phyloP scores from a whole-genome alignment of 768 basidiomycete species.

The Hericium erinaceus region DNA sequence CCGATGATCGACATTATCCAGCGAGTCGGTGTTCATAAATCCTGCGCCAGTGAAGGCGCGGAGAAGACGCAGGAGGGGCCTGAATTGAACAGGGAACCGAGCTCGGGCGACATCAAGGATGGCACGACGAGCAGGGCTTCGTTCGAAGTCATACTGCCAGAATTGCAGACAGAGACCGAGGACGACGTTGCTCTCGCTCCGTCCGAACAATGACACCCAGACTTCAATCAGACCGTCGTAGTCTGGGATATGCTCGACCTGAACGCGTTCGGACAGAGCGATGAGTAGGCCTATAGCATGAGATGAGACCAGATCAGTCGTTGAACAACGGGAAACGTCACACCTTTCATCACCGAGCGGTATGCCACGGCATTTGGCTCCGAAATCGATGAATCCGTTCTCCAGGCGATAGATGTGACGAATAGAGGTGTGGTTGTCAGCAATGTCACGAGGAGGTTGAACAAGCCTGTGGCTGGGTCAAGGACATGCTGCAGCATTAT shows the following conservation, averaged over 20 bases:
- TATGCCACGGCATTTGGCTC: slow-evolving; percentile 74
- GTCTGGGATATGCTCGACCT: slow-evolving; percentile 69
- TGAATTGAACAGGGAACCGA: slow-evolving; percentile 75
- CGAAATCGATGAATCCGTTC: slow-evolving; percentile 54
- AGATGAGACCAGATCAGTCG: not conserved
- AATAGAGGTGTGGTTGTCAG: slow-evolving; percentile 68
- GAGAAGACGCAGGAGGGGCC: slow-evolving; percentile 60
- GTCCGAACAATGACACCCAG: slow-evolving; percentile 74
- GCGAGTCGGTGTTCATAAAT: slow-evolving; percentile 64
- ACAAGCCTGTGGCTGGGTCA: slow-evolving; percentile 49
- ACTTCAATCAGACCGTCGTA: slow-evolving; percentile 64
- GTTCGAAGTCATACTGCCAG: slow-evolving; percentile 73
- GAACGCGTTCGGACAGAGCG: slow-evolving; percentile 62
- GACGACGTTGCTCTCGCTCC: slow-evolving; percentile 56
- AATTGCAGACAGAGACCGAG: slow-evolving; percentile 69
- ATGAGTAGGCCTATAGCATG: slow-evolving; percentile 59
- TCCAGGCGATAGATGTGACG: slow-evolving; percentile 65
- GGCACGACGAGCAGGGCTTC: slow-evolving; percentile 59
- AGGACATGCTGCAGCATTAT: slow-evolving; percentile 54
- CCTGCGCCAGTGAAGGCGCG: slow-evolving; percentile 71
- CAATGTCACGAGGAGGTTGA: slow-evolving; percentile 45
- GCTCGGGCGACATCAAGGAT: slow-evolving; percentile 76
- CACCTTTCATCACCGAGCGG: slow-evolving; percentile 82
- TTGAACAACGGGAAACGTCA: not conserved
- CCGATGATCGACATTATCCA: slow-evolving; percentile 43